A percentile compares a stretch with the other conserved stretches of the same genome.
Evolutionary conservation across 163 green algal species (phyloP).

Genomic region (Chlamydomonas reinhardtii): DNA sequence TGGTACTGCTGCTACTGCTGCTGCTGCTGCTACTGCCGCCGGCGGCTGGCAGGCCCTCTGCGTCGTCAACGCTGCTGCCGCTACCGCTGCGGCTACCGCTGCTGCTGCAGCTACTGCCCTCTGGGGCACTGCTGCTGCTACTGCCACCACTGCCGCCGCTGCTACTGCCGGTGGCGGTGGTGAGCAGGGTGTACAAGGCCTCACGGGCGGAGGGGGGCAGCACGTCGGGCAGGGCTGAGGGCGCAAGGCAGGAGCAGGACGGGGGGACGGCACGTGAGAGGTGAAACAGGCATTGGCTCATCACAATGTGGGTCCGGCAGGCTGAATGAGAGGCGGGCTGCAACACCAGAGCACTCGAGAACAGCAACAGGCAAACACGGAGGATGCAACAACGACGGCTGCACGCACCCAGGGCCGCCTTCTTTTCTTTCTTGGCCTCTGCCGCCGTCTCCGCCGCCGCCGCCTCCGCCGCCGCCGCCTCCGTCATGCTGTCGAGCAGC

Average conservation of each 20-base stretch:
- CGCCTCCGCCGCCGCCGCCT: not conserved
- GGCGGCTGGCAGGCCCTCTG: not conserved
- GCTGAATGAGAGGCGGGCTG: too few relatives aligned
- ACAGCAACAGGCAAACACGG: too few relatives aligned
- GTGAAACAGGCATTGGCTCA: too few relatives aligned
- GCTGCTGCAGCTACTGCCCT: not conserved
- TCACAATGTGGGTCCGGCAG: too few relatives aligned
- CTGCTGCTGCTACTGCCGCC: not conserved
- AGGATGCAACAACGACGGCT: too few relatives aligned
- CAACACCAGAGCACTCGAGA: too few relatives aligned
- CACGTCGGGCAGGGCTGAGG: constrained; percentile 23
- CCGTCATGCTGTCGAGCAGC: not conserved
- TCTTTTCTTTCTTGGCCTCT: not conserved
- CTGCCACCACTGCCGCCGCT: too few relatives aligned
- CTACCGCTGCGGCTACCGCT: too few relatives aligned
- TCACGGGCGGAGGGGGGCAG: not conserved
- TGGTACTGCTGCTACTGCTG: not conserved
- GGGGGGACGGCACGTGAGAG: not conserved
- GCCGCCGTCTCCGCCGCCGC: not conserved
- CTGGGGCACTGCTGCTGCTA: not conserved
- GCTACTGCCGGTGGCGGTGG: not conserved
- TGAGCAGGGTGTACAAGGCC: constrained; percentile 2
- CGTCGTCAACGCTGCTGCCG: too few relatives aligned
- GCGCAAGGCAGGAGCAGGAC: too few relatives aligned
- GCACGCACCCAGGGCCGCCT: too few relatives aligned